phyloP scores from a whole-genome alignment of 2,329 filamentous ascomycete genomes.

The Pseudogymnoascus sp. region DNA sequence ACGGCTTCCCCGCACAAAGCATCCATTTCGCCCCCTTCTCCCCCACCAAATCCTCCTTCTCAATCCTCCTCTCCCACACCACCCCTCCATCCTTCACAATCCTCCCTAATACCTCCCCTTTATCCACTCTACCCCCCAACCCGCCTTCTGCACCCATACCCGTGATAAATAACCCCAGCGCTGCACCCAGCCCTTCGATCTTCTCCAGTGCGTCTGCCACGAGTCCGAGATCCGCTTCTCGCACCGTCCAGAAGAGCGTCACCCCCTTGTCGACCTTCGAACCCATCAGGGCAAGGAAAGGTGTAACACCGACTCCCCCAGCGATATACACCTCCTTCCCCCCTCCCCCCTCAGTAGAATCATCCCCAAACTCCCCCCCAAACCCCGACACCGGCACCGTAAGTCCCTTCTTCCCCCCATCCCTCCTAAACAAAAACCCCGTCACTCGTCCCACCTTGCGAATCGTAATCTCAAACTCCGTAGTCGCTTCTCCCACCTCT shows the following conservation, averaged over 20 bases:
- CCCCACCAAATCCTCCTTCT: conserved; percentile 35
- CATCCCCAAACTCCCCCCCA: conserved; percentile 53
- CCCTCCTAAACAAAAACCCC: conserved; percentile 46
- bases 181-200: conserved; percentile 41
- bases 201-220: conserved; percentile 49
- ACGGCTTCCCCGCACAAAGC: conserved; percentile 44
- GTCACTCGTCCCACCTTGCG: conserved; percentile 63
- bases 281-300: conserved; percentile 60
- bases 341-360: conserved; percentile 17
- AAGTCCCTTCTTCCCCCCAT: conserved; percentile 43
- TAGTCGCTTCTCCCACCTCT: conserved; percentile 12
- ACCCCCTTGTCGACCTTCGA: conserved; percentile 41
- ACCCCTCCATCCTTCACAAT: conserved; percentile 20
- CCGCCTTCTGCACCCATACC: conserved; percentile 28
- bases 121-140: conserved; percentile 21
- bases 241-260: conserved; percentile 59
- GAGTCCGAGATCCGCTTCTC: conserved; percentile 51
- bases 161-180: conserved; percentile 58
- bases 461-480: conserved; percentile 59
- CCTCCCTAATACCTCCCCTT: conserved; percentile 18
- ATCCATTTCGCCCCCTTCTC: conserved; percentile 41
- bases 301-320: conserved; percentile 76
- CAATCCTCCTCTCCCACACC: conserved; percentile 38
- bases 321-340: conserved; percentile 53
- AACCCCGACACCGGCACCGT: conserved; percentile 64